Evolutionary conservation across 192 early-diverging fungal species (phyloP).

Genomic region (Coemansia sp.): DNA sequence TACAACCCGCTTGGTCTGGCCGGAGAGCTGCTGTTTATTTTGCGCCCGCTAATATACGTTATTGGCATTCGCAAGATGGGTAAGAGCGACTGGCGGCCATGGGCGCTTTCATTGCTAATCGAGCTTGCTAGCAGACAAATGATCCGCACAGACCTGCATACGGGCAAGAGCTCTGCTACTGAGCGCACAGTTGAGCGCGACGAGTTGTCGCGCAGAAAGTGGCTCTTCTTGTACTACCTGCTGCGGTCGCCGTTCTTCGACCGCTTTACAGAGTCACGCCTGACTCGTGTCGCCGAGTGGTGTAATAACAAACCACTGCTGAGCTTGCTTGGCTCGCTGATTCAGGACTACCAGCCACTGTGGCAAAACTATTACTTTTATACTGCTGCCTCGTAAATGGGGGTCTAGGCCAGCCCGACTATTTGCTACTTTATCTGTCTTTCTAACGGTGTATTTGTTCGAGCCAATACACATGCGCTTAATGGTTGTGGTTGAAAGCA

Average conservation of each 20-base stretch:
- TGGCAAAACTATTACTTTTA: slow-evolving; percentile 93
- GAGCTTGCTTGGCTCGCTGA: slow-evolving; percentile 73
- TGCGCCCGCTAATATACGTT: slow-evolving; percentile 87
- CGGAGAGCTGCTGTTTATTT: slow-evolving; percentile 80
- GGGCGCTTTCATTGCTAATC: slow-evolving; percentile 75
- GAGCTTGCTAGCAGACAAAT: slow-evolving; percentile 63
- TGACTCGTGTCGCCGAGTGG: slow-evolving; percentile 66
- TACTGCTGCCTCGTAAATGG: slow-evolving; percentile 62
- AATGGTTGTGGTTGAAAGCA: background rate
- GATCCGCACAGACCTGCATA: slow-evolving; percentile 45
- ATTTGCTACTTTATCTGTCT: background rate
- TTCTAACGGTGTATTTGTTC: background rate
- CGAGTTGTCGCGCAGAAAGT: slow-evolving; percentile 72
- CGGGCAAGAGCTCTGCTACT: slow-evolving; percentile 6
- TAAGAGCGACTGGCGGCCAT: slow-evolving; percentile 76
- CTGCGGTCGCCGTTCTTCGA: slow-evolving; percentile 85
- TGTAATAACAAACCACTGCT: slow-evolving; percentile 76
- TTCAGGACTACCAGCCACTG: slow-evolving; percentile 86
- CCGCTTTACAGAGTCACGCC: slow-evolving; percentile 66
- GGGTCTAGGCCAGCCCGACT: background rate
- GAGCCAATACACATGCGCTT: background rate
- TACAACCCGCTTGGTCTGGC: slow-evolving; percentile 58
- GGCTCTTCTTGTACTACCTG: slow-evolving; percentile 78
- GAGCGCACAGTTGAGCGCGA: slow-evolving; percentile 74
- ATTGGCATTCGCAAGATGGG: slow-evolving; percentile 77